A percentile compares a stretch with the other conserved stretches of the same genome.
Evolutionary conservation across 352 stramenopile genomes (phyloP).

Genomic region (Phytophthora cryptogea): DNA sequence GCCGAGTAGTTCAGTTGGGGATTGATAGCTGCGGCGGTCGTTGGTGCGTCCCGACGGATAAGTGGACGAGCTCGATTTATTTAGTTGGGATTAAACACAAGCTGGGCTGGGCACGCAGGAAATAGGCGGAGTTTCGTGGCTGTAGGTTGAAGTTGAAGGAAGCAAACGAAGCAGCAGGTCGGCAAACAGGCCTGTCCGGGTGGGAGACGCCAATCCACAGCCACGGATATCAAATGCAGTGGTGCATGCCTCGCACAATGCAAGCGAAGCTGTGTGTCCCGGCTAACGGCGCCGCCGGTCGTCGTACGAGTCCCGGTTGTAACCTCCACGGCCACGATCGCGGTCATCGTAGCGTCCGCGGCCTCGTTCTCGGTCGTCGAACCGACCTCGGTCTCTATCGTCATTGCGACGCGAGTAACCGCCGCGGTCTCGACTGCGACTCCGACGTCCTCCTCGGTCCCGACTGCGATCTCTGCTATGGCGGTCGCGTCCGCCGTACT

Average conservation of each 20-base stretch:
- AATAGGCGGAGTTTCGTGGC: constrained; percentile 16
- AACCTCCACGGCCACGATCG: constrained; percentile 50
- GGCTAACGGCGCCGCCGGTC: constrained; percentile 46
- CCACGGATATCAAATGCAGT: constrained; percentile 26
- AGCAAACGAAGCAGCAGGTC: constrained; percentile 8
- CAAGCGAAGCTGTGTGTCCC: neutral
- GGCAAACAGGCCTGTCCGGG: constrained; percentile 10
- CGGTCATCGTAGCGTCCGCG: constrained; percentile 57
- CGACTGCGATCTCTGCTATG: constrained; percentile 52
- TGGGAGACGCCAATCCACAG: constrained; percentile 21
- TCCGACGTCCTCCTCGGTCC: constrained; percentile 48
- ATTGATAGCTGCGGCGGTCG: constrained; percentile 28
- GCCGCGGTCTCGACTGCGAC: constrained; percentile 50
- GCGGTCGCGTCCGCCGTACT: constrained; percentile 61
- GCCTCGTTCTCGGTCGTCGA: constrained; percentile 56
- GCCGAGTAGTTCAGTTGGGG: neutral
- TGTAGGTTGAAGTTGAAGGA: constrained; percentile 23
- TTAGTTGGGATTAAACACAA: constrained; percentile 69
- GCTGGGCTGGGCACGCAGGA: constrained; percentile 41
- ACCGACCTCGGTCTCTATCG: constrained; percentile 46
- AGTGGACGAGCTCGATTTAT: constrained; percentile 65
- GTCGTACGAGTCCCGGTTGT: constrained; percentile 51
- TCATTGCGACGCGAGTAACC: constrained; percentile 49
- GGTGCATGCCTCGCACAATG: constrained; percentile 5
- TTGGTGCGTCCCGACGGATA: constrained; percentile 37